Conservation (phyloP, 2,329 filamentous ascomycete genomes). For the Bipolaris sorokiniana region DNA sequence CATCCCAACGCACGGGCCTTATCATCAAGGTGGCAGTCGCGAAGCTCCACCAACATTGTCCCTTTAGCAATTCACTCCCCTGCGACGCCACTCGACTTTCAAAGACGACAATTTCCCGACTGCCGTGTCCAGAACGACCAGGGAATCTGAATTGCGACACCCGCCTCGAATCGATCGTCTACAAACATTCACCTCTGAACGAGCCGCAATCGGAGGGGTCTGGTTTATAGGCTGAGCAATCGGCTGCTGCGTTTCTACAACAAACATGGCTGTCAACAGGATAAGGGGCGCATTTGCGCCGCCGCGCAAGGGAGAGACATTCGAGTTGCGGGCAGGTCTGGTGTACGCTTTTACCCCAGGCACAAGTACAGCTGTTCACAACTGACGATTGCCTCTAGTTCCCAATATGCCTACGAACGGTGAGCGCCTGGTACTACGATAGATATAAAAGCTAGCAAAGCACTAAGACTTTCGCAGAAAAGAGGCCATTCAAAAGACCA, state of each 20-base stretch:
- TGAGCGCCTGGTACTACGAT: constrained; percentile 39
- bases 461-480: constrained; percentile 65
- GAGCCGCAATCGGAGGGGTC: constrained; percentile 44
- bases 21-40: constrained; percentile 38
- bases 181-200: constrained; percentile 5
- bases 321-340: constrained; percentile 91
- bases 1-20: constrained; percentile 30
- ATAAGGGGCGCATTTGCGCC: constrained; percentile 92
- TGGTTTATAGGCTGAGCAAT: constrained; percentile 29
- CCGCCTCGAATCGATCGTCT: constrained; percentile 2
- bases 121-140: neutral
- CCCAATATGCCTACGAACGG: constrained; percentile 98
- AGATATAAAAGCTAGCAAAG: neutral
- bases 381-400: constrained; percentile 61
- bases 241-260: constrained; percentile 40
- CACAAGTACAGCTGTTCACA: constrained; percentile 17
- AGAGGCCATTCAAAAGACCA: constrained; percentile 98
- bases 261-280: constrained; percentile 88
- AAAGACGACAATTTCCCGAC: neutral
- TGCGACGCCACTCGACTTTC: constrained; percentile 11
- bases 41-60: constrained; percentile 29
- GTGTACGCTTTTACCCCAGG: constrained; percentile 57
- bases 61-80: constrained; percentile 16
- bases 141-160: constrained; percentile 7
- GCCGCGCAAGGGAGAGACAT: constrained; percentile 96